A percentile compares a stretch with the other conserved stretches of the same genome.
phyloP scores from a whole-genome alignment of 179 eudicot genomes.

The Patellifolia procumbens region DNA sequence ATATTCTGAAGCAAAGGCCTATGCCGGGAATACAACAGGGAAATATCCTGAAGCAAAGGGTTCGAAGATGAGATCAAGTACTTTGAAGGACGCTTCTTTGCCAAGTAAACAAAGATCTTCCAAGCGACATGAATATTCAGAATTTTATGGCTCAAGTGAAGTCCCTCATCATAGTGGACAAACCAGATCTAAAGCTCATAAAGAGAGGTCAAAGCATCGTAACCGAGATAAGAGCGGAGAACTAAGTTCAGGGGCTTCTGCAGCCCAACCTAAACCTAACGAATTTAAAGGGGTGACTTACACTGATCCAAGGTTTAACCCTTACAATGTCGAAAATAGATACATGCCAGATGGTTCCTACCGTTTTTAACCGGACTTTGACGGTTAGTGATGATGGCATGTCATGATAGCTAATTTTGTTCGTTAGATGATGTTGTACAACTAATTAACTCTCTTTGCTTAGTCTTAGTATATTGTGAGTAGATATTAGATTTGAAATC shows the following conservation, averaged over 20 bases:
- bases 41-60: slow-evolving; percentile 10
- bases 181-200: slow-evolving; percentile 68
- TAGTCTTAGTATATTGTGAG: neutral
- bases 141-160: slow-evolving; percentile 75
- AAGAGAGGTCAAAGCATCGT: slow-evolving; percentile 86
- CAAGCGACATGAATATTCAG: slow-evolving; percentile 79
- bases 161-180: slow-evolving; percentile 42
- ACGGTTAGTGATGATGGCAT: neutral
- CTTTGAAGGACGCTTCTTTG: slow-evolving; percentile 65
- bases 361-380: slow-evolving; percentile 37
- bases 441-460: neutral
- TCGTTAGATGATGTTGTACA: neutral
- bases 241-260: slow-evolving; percentile 35
- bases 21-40: too few species aligned
- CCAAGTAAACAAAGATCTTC: slow-evolving; percentile 79
- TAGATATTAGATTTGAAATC: neutral
- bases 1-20: too few species aligned
- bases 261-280: slow-evolving; percentile 51
- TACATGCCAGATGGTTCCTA: slow-evolving; percentile 60
- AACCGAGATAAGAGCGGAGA: slow-evolving; percentile 79
- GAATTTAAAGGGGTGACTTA: slow-evolving; percentile 53
- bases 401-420: slow-evolving; percentile 12
- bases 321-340: slow-evolving; percentile 59
- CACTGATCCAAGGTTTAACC: slow-evolving; percentile 60
- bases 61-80: slow-evolving; percentile 56